Evolutionary conservation across 2,329 filamentous ascomycete genomes (phyloP).

Genomic region (Cladosporium colombiae): DNA sequence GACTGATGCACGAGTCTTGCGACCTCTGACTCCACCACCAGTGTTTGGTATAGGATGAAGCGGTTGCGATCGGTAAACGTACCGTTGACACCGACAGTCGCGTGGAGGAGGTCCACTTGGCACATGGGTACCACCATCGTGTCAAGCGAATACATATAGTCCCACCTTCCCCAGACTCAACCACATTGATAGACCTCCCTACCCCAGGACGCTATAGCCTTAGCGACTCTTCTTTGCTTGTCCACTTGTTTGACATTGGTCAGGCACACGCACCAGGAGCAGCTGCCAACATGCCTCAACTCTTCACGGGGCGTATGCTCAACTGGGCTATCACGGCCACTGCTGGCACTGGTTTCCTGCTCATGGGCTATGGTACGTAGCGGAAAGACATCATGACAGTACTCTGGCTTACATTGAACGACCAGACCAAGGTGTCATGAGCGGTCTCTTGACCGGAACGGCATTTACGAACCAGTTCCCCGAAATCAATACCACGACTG

Average conservation of each 20-base stretch:
- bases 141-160: conserved; percentile 9
- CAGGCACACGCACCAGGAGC: background rate
- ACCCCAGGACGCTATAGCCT: conserved; percentile 1
- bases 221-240: background rate
- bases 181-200: background rate
- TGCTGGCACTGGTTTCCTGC: conserved; percentile 20
- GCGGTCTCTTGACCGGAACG: background rate
- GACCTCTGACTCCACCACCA: background rate
- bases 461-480: conserved; percentile 17
- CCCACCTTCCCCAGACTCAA: conserved; percentile 14
- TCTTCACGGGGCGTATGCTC: conserved; percentile 19
- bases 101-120: background rate
- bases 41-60: background rate
- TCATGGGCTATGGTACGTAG: conserved; percentile 24
- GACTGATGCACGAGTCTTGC: background rate
- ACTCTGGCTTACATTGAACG: background rate
- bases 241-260: background rate
- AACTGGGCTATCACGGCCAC: conserved; percentile 23
- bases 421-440: conserved; percentile 29
- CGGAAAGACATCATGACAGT: background rate
- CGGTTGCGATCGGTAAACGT: background rate
- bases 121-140: background rate
- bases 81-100: background rate
- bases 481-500: conserved; percentile 17
- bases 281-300: conserved; percentile 9